Evolutionary conservation across 306 rosid genomes (phyloP), one percentile per base, ranked within the genome.

Genomic region (Mimosa pudica): DNA sequence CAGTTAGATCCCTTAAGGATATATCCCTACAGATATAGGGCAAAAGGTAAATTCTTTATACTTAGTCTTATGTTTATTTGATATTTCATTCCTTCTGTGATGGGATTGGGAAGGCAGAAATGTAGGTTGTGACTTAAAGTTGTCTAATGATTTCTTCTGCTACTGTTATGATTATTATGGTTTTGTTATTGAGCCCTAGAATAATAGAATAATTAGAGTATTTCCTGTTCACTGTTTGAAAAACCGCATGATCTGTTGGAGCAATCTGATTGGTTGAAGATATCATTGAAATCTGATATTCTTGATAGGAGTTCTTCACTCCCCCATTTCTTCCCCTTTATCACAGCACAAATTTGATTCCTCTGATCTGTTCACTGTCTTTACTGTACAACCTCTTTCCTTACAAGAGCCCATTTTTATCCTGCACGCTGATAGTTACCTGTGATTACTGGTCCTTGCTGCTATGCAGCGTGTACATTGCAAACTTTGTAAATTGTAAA

Each of bases 1-100:
- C 86, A 86, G 67, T 84, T 93, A 80, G 98, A 93, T 83, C 98
- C 98, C 73, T 72, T 91, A 75, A 88, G 98, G 84, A 93, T 95
- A 46, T 93, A 93, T 84, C 98, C 98, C 4, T 93, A 93, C 87
- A 89, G 98, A 93, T 91, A 93, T 58, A 89, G 98, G 79, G 98
- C 98, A 63, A 97, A 97, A 65, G 98, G 98, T 93, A 88, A 82
- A 77, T 81, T 73, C 45, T 67, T 2, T 80, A 67, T 32, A 16
- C 35, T 2, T 51, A 46, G 12, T 78, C 67, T 33, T 81, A 61
- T 73, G 41, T 46, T 63, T 58, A 41, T 81, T 17, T 33, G 58
- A 60, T 58, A 46, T 16, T 45, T 62, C 45, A 67, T 70, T 46
- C 51, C 72, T 48, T 16, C 81, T 68, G 80, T 70, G 52, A 6